These are phyloP conservation scores for Simplicillium sp. DNA, from an alignment of 2,329 filamentous ascomycete species.

Conservation along the genomic window DNA sequence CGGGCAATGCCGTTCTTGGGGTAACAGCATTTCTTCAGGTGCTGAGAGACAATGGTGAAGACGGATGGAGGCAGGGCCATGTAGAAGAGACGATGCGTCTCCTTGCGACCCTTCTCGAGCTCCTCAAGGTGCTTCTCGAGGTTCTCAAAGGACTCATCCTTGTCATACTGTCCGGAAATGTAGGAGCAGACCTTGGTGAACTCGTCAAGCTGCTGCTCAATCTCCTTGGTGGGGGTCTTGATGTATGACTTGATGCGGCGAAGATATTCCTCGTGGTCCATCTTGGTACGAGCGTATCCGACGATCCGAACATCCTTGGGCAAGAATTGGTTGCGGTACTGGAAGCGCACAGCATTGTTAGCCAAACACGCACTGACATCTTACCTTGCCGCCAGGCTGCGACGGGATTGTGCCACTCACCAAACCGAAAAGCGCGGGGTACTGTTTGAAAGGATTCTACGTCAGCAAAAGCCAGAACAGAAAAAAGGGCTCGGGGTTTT, in stretches of 20 bases:
- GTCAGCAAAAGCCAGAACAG: constrained; percentile 15
- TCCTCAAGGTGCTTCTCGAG: constrained; percentile 80
- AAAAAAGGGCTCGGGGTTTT: constrained; percentile 13
- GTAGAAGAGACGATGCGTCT: constrained; percentile 94
- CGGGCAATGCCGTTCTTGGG: constrained; percentile 82
- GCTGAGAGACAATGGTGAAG: constrained; percentile 95
- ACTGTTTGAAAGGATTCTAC: constrained; percentile 40
- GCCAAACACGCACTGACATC: too few species aligned
- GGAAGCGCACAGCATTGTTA: constrained; percentile 6
- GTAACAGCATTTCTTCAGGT: constrained; percentile 96
- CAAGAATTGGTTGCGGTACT: constrained; percentile 99
- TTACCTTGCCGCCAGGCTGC: too few species aligned
- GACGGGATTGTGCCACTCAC: constrained; percentile 46
- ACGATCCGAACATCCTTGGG: constrained; percentile 94
- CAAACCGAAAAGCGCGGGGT: constrained; percentile 92
- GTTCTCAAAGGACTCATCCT: constrained; percentile 85
- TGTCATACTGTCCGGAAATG: constrained; percentile 93
- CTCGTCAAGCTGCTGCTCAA: constrained; percentile 87
- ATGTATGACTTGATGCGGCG: constrained; percentile 95
- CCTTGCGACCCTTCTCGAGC: constrained; percentile 70
- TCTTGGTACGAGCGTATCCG: constrained; percentile 98
- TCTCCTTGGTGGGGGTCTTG: constrained; percentile 95
- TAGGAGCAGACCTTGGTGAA: constrained; percentile 88
- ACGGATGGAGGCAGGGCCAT: constrained; percentile 97
- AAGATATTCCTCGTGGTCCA: constrained; percentile 95